Conservation (phyloP, 2,329 filamentous ascomycete genomes). For the Aspergillus fijiensis region DNA sequence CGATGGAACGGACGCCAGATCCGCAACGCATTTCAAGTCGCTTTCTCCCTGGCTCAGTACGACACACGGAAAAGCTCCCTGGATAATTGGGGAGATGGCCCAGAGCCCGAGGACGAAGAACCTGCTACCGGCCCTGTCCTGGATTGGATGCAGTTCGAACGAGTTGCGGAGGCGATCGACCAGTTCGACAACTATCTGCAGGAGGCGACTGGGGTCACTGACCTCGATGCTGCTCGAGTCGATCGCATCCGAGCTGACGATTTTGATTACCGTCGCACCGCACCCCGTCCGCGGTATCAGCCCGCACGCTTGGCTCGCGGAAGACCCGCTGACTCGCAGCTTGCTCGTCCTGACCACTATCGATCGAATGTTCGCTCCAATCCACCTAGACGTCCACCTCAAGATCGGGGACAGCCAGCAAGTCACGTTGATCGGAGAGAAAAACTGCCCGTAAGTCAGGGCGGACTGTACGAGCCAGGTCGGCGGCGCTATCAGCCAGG, state of each 20-base stretch:
- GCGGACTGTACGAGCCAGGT: too few species aligned
- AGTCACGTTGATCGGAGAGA: too few species aligned
- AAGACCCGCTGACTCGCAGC: too few species aligned
- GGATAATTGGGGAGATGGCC: neutral
- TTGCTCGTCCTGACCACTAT: neutral
- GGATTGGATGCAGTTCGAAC: neutral
- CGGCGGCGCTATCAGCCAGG: too few species aligned
- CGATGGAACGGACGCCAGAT: slow-evolving; percentile 5
- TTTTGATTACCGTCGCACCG: neutral
- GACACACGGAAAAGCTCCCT: neutral
- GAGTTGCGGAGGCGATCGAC: neutral
- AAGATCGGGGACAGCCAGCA: too few species aligned
- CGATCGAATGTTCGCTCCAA: neutral
- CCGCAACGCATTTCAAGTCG: neutral
- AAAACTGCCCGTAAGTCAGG: too few species aligned
- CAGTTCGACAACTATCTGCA: neutral
- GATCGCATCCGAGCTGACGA: neutral
- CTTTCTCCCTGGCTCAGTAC: neutral
- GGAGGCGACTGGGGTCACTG: neutral
- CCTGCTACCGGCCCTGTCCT: neutral
- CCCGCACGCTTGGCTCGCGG: neutral
- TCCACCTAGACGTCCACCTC: neutral
- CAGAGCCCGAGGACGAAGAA: neutral
- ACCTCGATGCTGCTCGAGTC: neutral
- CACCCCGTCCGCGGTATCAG: neutral